Conservation (phyloP, 306 rosid genomes). For the Biancaea sappan region DNA sequence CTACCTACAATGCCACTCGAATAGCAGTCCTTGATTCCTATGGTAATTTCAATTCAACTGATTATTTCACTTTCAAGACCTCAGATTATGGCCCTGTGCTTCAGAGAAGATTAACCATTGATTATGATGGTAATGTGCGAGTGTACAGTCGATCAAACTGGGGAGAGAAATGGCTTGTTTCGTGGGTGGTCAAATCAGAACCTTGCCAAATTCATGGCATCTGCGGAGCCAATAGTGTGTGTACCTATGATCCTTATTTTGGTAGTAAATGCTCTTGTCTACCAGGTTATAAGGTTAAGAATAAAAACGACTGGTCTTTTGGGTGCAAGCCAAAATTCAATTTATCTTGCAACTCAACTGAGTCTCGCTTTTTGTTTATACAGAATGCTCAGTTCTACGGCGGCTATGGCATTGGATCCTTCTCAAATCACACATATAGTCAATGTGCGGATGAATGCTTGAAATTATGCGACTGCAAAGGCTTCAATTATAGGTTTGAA, state of each 20-base stretch:
- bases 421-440: not conserved
- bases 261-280: conserved; percentile 36
- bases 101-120: conserved; percentile 31
- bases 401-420: conserved; percentile 33
- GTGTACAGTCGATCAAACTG: conserved; percentile 27
- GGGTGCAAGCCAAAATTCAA: conserved; percentile 49
- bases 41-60: conserved; percentile 15
- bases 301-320: conserved; percentile 32
- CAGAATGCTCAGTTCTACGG: conserved; percentile 11
- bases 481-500: not conserved
- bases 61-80: conserved; percentile 2
- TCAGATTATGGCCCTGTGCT: conserved; percentile 34
- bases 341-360: not conserved
- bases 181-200: conserved; percentile 17
- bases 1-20: too few species aligned
- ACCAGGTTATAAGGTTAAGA: conserved; percentile 28
- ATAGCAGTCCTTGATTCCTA: too few species aligned
- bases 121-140: conserved; percentile 36
- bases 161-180: conserved; percentile 31
- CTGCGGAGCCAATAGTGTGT: conserved; percentile 40
- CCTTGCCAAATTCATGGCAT: conserved; percentile 29
- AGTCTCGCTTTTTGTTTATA: conserved; percentile 24
- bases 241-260: not conserved
- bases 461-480: not conserved
- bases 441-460: conserved; percentile 37